Evolutionary conservation across 768 basidiomycete genomes (phyloP).

Genomic region (Pisolithus marmoratus): DNA sequence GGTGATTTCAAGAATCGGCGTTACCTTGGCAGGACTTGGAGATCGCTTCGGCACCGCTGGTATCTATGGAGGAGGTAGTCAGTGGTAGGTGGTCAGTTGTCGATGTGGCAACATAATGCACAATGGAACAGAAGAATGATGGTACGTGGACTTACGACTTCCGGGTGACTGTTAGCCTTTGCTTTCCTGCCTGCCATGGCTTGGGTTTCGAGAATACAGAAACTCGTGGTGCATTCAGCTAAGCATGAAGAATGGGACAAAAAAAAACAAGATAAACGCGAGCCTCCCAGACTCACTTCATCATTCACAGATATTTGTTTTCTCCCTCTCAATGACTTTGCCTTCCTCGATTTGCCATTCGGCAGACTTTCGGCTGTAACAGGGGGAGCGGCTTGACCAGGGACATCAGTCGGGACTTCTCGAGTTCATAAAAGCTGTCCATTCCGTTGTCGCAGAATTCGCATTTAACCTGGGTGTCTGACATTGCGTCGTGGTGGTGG

Average conservation of each 20-base stretch:
- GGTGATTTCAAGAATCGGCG: background rate
- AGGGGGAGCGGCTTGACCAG: background rate
- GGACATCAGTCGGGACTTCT: background rate
- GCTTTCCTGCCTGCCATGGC: background rate
- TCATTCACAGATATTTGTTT: background rate
- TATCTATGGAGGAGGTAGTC: too few relatives aligned
- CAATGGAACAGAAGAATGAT: background rate
- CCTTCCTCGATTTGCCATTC: conserved; percentile 8
- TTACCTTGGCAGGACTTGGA: background rate
- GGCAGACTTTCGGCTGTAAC: conserved; percentile 12
- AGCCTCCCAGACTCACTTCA: background rate
- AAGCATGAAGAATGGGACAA: too few relatives aligned
- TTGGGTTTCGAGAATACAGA: too few relatives aligned
- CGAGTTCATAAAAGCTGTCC: background rate
- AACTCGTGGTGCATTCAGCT: too few relatives aligned
- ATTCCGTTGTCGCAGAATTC: background rate
- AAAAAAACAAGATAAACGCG: too few relatives aligned
- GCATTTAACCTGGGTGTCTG: background rate
- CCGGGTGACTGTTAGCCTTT: background rate
- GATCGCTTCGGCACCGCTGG: background rate
- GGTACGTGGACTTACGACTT: background rate
- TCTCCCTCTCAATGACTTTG: conserved; percentile 4
- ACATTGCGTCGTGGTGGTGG: conserved; percentile 13
- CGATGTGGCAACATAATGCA: background rate
- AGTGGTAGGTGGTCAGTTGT: too few relatives aligned